Percentiles rank a stretch among this genome's conserved stretches.
Evolutionary conservation across 768 basidiomycete genomes (phyloP).

Genomic region (Fomitopsis serialis): DNA sequence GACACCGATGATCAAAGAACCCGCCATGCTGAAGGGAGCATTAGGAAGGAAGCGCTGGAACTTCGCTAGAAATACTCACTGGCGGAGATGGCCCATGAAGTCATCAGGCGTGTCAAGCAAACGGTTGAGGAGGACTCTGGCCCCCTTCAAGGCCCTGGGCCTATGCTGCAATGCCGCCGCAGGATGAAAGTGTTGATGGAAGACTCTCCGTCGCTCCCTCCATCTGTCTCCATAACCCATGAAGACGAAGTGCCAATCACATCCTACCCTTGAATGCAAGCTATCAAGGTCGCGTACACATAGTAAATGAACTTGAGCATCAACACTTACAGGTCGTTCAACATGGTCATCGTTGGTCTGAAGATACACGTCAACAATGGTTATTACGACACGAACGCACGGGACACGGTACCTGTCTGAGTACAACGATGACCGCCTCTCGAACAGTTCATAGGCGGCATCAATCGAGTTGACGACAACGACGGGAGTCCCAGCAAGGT

Average conservation of each 20-base stretch:
- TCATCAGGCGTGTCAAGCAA: conserved; percentile 32
- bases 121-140: conserved; percentile 26
- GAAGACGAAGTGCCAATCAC: conserved; percentile 34
- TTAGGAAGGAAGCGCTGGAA: background rate
- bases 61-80: conserved; percentile 25
- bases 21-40: conserved; percentile 31
- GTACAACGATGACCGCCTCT: conserved; percentile 24
- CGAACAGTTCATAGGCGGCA: conserved; percentile 25
- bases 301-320: background rate
- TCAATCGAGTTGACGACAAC: conserved; percentile 24
- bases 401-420: conserved; percentile 20
- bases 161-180: conserved; percentile 27
- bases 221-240: conserved; percentile 38
- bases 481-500: conserved; percentile 18
- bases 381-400: background rate
- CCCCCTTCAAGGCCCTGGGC: conserved; percentile 25
- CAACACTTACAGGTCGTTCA: conserved; percentile 19
- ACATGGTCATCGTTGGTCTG: conserved; percentile 20
- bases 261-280: conserved; percentile 32
- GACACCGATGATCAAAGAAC: conserved; percentile 34
- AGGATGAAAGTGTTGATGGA: conserved; percentile 36
- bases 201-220: conserved; percentile 36
- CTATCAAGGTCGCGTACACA: background rate
- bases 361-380: background rate
- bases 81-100: conserved; percentile 29